Base-by-base conservation (phyloP, 2,329 filamentous ascomycete genomes). In the Neofusicoccum kwambonambiense region DNA sequence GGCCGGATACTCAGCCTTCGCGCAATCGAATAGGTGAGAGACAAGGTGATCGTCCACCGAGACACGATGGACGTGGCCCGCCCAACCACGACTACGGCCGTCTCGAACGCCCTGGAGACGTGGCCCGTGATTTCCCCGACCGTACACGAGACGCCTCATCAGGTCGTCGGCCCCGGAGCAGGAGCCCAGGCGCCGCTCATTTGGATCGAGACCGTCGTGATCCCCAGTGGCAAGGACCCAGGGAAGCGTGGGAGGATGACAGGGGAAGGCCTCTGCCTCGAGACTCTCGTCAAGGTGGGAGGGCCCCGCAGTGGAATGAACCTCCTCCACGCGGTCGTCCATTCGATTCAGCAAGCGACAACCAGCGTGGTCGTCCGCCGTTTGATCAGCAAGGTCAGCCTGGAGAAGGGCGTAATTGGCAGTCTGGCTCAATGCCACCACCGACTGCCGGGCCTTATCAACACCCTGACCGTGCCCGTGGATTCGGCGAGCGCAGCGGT, bases 1-100 rank as follows among this genome's bases (percentile, higher is more conserved):
- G 86, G 63, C 87, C 87, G 15, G 86, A 89, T 67, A 81, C 86
- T 11, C 85, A 84, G 7, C 81, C 85, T 51, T 81, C 82, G 0
- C 79, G 80, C 27, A 52, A 67, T 19, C 72, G 75, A 42, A 71
- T 71, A 45, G 52, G 67, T 22, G 74, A 77, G 42, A 75, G 76
- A 37, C 67, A 70, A n/a, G 64, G 64, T 34, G 76, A 78, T 31
- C 74, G 76, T 19, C 68, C 68, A 19, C 42, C 68, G 15, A 71
- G 76, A 56, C 74, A 77, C 22, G 77, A 78, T 39, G 69, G 64
- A 62, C 74, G 76, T 57, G 69, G 69, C n/a, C 67, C 68, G 34
- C 71, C 71, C 27, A 73, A 75, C 27, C 72, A 72, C 34, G 76
- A 80, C 7, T 80, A 80, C 66, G 80, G 80, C 37, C 75, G 82